phyloP scores from a whole-genome alignment of 2,329 filamentous ascomycete genomes.

The Colletotrichum camelliae region DNA sequence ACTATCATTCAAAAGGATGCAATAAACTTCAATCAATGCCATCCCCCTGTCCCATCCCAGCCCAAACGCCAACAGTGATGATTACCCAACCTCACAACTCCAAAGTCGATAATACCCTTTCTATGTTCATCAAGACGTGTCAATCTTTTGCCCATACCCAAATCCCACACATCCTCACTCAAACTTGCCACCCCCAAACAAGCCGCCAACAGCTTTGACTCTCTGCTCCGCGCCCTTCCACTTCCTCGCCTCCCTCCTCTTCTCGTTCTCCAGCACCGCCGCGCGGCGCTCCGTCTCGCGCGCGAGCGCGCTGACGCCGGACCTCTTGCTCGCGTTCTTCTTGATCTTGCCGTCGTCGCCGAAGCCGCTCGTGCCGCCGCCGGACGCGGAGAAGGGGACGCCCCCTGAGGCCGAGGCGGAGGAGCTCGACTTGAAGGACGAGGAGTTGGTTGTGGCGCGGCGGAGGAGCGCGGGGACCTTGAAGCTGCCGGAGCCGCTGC shows the following conservation, averaged over 20 bases:
- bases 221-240: conserved; percentile 62
- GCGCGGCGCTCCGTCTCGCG: conserved; percentile 63
- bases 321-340: conserved; percentile 65
- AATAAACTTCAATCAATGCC: background rate
- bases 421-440: conserved; percentile 44
- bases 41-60: background rate
- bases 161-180: conserved; percentile 37
- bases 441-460: conserved; percentile 73
- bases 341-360: conserved; percentile 62
- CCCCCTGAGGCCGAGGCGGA: conserved; percentile 1
- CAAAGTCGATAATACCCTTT: background rate
- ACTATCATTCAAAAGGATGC: background rate
- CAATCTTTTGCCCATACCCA: background rate
- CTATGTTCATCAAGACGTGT: background rate
- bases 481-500: conserved; percentile 52
- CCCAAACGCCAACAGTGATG: background rate
- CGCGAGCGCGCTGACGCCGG: conserved; percentile 65
- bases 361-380: conserved; percentile 23
- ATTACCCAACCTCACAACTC: background rate
- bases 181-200: conserved; percentile 63
- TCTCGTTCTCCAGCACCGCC: conserved; percentile 61
- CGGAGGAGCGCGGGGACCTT: conserved; percentile 75
- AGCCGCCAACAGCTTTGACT: conserved; percentile 60
- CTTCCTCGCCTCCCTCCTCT: conserved; percentile 63
- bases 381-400: background rate